These are phyloP conservation scores for Colletotrichum coccodes DNA, from an alignment of 2,329 filamentous ascomycete species.

Conservation along the genomic window DNA sequence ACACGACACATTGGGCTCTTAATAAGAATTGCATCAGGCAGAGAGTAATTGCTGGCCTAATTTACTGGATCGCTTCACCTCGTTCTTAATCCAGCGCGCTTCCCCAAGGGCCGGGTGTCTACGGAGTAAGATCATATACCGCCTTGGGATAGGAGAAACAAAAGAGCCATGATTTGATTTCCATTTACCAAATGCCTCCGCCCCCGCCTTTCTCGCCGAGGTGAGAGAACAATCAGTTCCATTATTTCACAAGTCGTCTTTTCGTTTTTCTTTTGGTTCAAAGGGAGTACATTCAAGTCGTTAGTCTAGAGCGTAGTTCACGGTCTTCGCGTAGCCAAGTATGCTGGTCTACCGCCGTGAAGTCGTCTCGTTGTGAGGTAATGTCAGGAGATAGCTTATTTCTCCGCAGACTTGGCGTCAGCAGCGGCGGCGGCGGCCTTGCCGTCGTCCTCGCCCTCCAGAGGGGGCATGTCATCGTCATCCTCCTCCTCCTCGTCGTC, in stretches of 20 bases:
- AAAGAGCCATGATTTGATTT: constrained; percentile 5
- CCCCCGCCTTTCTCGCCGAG: not conserved
- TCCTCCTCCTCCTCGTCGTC: constrained; percentile 69
- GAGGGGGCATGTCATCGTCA: constrained; percentile 86
- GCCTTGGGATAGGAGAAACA: not conserved
- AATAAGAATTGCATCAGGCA: not conserved
- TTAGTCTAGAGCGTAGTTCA: constrained; percentile 29
- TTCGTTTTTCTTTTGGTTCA: constrained; percentile 25
- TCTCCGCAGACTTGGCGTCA: constrained; percentile 24
- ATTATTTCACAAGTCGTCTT: constrained; percentile 2
- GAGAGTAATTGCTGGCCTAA: not conserved
- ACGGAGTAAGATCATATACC: not conserved
- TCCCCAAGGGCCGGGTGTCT: not conserved
- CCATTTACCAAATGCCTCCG: constrained; percentile 12
- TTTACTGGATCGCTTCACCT: not conserved
- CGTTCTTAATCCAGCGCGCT: not conserved
- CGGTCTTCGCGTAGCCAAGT: not conserved
- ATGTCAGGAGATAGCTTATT: constrained; percentile 15
- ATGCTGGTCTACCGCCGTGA: not conserved
- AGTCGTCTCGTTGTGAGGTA: constrained; percentile 10
- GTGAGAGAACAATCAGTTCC: not conserved
- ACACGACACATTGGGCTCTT: too few species aligned
- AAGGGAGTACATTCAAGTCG: constrained; percentile 31
- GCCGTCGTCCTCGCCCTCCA: constrained; percentile 67
- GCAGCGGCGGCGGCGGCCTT: constrained; percentile 20